phyloP scores from a whole-genome alignment of 2,329 filamentous ascomycete species.

The Aschersonia sp. region DNA sequence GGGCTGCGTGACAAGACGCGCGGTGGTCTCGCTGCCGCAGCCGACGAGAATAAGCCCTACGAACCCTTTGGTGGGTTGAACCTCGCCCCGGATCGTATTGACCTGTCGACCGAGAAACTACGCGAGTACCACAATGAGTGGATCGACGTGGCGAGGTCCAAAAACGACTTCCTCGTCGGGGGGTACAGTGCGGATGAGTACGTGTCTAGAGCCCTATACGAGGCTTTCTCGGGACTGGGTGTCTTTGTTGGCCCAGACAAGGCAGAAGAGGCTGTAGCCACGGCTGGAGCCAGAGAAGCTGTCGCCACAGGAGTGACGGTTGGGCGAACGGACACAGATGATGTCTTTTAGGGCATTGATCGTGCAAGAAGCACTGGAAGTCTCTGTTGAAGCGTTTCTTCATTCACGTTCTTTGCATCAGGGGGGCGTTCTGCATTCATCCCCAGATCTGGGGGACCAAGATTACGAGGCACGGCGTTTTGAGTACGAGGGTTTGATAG shows the following conservation, averaged over 20 bases:
- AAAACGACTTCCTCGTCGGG: constrained; percentile 55
- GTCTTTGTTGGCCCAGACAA: constrained; percentile 78
- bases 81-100: constrained; percentile 55
- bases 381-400: too few relatives aligned
- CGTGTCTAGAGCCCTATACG: constrained; percentile 64
- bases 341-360: constrained; percentile 7
- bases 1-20: constrained; percentile 56
- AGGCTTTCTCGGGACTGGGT: constrained; percentile 80
- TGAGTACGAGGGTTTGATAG: too few relatives aligned
- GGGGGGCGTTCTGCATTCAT: too few relatives aligned
- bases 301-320: constrained; percentile 16
- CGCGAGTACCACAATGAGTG: constrained; percentile 62
- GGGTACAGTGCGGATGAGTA: constrained; percentile 79
- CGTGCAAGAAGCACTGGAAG: too few relatives aligned
- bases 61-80: constrained; percentile 74
- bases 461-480: too few relatives aligned
- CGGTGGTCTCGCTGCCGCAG: constrained; percentile 4
- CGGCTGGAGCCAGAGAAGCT: constrained; percentile 19
- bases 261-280: constrained; percentile 20
- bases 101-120: constrained; percentile 31
- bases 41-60: constrained; percentile 55
- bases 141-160: constrained; percentile 51
- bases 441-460: too few relatives aligned
- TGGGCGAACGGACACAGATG: constrained; percentile 34
- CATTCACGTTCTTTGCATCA: not conserved